Conservation (phyloP, 2,329 filamentous ascomycete genomes). For the Botryotinia convoluta region DNA sequence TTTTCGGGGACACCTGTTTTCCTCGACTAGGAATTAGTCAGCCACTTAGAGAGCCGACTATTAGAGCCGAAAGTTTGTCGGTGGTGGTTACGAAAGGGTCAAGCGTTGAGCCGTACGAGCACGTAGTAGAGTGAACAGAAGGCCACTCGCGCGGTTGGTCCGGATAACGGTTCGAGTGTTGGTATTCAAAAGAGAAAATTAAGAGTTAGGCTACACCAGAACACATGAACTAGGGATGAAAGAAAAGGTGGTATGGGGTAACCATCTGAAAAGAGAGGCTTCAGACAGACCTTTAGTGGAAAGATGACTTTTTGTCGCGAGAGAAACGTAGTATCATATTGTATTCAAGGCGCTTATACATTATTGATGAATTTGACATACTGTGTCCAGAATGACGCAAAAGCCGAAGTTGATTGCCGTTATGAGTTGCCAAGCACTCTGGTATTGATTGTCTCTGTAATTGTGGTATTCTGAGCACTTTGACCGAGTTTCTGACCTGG, state of each 20-base stretch:
- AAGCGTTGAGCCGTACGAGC: neutral
- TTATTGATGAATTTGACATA: neutral
- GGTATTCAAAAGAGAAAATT: neutral
- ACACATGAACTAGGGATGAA: neutral
- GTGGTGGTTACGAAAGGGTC: neutral
- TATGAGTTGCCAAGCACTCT: neutral
- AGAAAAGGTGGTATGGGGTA: neutral
- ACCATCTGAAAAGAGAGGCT: neutral
- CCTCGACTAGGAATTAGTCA: too few species aligned
- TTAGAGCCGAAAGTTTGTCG: neutral
- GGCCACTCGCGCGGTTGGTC: neutral
- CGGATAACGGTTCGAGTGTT: too few species aligned
- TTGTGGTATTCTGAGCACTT: neutral
- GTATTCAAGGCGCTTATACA: neutral
- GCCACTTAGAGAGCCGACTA: too few species aligned
- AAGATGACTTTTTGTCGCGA: neutral
- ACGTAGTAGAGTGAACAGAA: neutral
- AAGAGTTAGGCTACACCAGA: neutral
- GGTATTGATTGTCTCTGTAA: neutral
- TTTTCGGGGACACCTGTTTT: too few species aligned
- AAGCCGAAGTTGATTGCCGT: neutral
- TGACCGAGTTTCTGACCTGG: neutral
- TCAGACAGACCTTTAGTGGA: neutral
- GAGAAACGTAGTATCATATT: neutral
- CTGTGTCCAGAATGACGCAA: neutral